Percentiles rank a stretch among this genome's conserved stretches.
Evolutionary conservation across 1,284 basidiomycete species (phyloP).

Genomic region (Puccinia triticina): DNA sequence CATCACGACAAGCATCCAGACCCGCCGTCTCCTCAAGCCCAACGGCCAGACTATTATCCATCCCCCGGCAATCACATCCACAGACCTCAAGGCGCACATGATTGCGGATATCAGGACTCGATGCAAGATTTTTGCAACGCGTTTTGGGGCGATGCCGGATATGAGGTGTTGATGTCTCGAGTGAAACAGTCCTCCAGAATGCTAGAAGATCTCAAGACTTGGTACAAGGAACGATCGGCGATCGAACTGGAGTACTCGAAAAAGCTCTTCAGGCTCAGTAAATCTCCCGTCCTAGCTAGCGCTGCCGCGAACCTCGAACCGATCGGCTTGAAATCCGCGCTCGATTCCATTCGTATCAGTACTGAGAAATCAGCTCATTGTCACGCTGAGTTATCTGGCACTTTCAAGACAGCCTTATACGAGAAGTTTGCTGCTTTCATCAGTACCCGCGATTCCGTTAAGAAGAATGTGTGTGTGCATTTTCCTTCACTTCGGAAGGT

Average conservation of each 20-base stretch:
- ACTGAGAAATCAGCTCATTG: slow-evolving; percentile 39
- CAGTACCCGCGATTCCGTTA: background rate
- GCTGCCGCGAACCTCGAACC: background rate
- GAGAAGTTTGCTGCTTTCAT: slow-evolving; percentile 54
- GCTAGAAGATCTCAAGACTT: slow-evolving; percentile 40
- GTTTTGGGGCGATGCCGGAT: slow-evolving; percentile 44
- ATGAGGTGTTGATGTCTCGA: slow-evolving; percentile 9
- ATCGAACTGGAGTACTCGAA: slow-evolving; percentile 95
- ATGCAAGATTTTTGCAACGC: slow-evolving; percentile 34
- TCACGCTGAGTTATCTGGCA: slow-evolving; percentile 68
- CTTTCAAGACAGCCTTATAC: slow-evolving; percentile 79
- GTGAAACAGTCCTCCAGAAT: slow-evolving; percentile 32
- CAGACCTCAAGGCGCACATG: background rate
- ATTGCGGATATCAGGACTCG: no score
- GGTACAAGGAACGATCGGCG: slow-evolving; percentile 43
- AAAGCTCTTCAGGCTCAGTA: slow-evolving; percentile 75
- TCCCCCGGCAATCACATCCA: background rate
- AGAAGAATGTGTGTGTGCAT: slow-evolving; percentile 29
- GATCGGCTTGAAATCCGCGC: background rate
- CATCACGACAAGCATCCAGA: background rate
- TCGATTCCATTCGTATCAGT: slow-evolving; percentile 20
- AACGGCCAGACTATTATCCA: background rate
- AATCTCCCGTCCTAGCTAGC: slow-evolving; percentile 66
- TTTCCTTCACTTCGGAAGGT: background rate
- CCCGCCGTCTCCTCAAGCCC: no score